Percentiles rank a stretch among this genome's conserved stretches.
These are phyloP conservation scores for Cladophialophora chaetospira DNA, from an alignment of 2,329 filamentous ascomycete genomes.

Conservation along the genomic window DNA sequence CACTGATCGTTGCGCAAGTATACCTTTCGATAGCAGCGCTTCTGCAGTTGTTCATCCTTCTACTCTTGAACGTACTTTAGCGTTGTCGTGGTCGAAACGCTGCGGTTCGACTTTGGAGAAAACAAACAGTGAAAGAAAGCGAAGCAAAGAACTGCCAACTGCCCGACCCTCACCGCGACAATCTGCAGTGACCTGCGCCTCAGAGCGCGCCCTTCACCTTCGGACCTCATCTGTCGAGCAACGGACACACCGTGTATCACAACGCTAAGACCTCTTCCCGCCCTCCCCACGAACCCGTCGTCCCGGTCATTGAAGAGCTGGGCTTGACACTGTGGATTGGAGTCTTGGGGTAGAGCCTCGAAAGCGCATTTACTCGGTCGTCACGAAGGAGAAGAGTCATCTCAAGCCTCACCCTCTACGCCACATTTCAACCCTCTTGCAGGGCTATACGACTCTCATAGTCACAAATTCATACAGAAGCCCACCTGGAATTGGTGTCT, in stretches of 20 bases:
- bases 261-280: slow-evolving; percentile 6
- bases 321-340: slow-evolving; percentile 17
- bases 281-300: slow-evolving; percentile 17
- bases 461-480: not conserved
- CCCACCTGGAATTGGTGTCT: too few relatives aligned
- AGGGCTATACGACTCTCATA: not conserved
- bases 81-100: not conserved
- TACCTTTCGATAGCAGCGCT: slow-evolving; percentile 6
- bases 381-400: slow-evolving; percentile 3
- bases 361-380: not conserved
- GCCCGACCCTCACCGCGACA: not conserved
- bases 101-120: not conserved
- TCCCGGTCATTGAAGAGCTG: not conserved
- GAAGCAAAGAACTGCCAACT: slow-evolving; percentile 8
- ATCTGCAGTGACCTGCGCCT: slow-evolving; percentile 1
- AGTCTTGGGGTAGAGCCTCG: slow-evolving; percentile 16
- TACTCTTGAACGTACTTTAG: slow-evolving; percentile 5
- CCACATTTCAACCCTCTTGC: not conserved
- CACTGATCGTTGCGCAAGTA: not conserved
- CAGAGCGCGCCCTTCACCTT: not conserved
- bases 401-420: not conserved
- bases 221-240: not conserved
- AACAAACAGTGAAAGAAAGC: not conserved
- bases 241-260: not conserved
- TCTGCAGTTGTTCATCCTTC: not conserved